Evolutionary conservation across 2,329 filamentous ascomycete genomes (phyloP), one percentile per base, ranked within the genome.

Genomic region (Aureobasidium sp.): DNA sequence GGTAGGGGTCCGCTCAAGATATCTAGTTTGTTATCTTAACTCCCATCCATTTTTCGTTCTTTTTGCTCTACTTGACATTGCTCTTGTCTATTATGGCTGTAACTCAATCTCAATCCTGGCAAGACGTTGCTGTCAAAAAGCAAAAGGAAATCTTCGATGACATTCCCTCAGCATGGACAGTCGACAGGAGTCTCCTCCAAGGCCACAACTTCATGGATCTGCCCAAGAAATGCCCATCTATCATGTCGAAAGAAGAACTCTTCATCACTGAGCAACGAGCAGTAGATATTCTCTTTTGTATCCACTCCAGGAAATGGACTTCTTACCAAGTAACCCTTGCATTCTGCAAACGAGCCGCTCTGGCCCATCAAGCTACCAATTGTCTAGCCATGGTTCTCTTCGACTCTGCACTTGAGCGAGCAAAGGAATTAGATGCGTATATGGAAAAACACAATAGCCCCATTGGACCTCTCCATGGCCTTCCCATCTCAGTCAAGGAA

Each of bases 401-500:
- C 63, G 70, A 77, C 2, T 75, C 78, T 69, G 80, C 80, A 3
- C 72, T 82, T 49, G 69, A 73, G 32, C 72, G 72, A 44, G 80
- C 81, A 7, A 74, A 77, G 65, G 72, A 77, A 48, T 74, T 82
- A 2, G 81, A 84, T 66, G 72, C 76, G 0, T 75, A 82, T 61
- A 71, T 81, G 3, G 66, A 69, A 15, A 72, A 69, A 50, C 77
- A 72, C 13, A 74, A 73, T 36, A 67, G 72, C 63, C 69, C 76
- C 0, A 72, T 79, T 48, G 86, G 87, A 0, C 85, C 86, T 5
- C 77, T 89, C 2, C 86, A 89, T 69, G 86, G 84, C 71, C 53
- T 86, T 0, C 83, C 83, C 1, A 76, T 86, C n/a, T 82, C 85
- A 0, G 77, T 89, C 55, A 90, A 89, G 67, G 86, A 89, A 71